Base-by-base conservation (phyloP, 2,329 filamentous ascomycete species). In the Aspergillus viridinutans region DNA sequence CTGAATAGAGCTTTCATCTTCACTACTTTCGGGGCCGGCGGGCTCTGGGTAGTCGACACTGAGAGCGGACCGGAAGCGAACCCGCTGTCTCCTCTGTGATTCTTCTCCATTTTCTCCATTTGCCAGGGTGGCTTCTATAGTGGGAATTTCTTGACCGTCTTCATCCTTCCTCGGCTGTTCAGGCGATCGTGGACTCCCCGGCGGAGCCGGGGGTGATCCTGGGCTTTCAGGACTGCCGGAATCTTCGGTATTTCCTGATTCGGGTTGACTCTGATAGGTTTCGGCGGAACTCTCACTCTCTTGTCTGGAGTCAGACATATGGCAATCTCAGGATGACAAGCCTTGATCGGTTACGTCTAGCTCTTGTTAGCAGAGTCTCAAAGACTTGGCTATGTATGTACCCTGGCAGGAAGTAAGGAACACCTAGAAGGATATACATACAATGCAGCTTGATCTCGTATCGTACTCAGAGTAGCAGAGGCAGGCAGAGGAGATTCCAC, bases 61-160 rank as follows among this genome's bases (percentile, higher is more conserved):
- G 25, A 40, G 25, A 8, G 54, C 54, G 14, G 64, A 64, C 38
- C 61, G 58, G 48, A 65, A 67, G 26, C 56, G 63, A 7, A 67
- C 58, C 3, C 58, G 60, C 23, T 47, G 43, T 47, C 10, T 26
- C 43, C 12, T 47, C 12, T 21, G 43, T 23, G 43, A 47, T 3
- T 12, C 12, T 23, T 14, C 21, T 14, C 23, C 20, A 0, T 47
- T 23, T 23, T 14, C 21, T 7, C 23, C 20, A 1, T 47, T 12
- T 25, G 12, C 14, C 23, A 23, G 43, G 8, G 14, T 3, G 3
- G 43, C 7, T 23, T 47, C 43, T 23, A 25, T 23, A 14, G 3
- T 21, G 43, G 43, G 43, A 7, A 17, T 17, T 23, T 47, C 40
- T 12, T 21, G 20, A 4, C 5, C 5, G 20, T 25, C 12, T 17